Evolutionary conservation across 2,329 filamentous ascomycete species (phyloP), one percentile per base, ranked within the genome.

Genomic region (Diaporthe caulivora): DNA sequence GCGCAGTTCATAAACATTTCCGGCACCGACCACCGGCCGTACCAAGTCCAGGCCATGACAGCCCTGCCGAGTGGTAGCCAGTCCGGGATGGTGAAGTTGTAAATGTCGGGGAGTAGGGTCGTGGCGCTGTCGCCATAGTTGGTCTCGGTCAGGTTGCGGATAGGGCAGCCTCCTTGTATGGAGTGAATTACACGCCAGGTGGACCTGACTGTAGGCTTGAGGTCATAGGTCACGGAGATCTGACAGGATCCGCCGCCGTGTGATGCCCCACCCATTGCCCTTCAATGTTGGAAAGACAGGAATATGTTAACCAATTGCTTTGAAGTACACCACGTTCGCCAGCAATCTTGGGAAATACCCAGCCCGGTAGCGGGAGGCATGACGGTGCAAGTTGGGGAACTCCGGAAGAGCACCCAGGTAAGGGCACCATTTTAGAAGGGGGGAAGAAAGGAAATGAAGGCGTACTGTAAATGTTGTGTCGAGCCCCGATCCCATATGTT

Each of bases 1-100:
- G 62, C 62, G n/a, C 62, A 67, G 31, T 67, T 67, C 62, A 67
- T 67, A 17, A 67, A 67, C 62, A 67, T 67, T 31, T 67, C 62
- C 3, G 62, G 62, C 1, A 67, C 62, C 0, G 62, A 67, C 62
- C 62, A 67, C 7, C 62, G 62, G 31, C 62, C 62, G n/a, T 67
- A 67, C 62, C 62, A 67, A 15, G 62, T 67, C 62, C 62, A 67
- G 3, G 62, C 62, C 62, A 67, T 67, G 13, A 67, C 62, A 10
- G 62, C 62, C 47, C 62, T 26, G 21, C 62, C 62, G 8, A 67
- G 62, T 0, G 62, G 62, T 15, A 67, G 31, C 62, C 62, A 67
- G 62, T 67, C 62, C 3, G 62, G 62, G 47, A 67, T 67, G 62
- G 62, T 67, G 62, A 53, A 67, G 47, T 67, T 67, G 31, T 40